Conservation (phyloP, 345 rosid genomes). For the Geranium brycei region DNA sequence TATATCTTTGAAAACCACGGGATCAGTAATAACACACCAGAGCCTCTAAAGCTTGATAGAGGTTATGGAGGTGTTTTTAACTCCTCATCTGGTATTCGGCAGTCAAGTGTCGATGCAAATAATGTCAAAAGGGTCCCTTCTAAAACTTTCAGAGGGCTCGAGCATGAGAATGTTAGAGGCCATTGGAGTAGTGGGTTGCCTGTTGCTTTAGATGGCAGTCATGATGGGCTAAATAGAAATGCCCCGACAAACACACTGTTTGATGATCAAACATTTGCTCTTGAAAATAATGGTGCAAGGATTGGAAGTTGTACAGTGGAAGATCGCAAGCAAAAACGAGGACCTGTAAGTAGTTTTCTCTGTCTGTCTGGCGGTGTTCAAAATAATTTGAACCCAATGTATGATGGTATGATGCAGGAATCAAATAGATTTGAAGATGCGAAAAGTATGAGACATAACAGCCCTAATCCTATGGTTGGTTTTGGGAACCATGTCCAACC, state of each 20-base stretch:
- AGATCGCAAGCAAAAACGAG: conserved; percentile 19
- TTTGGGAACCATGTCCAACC: conserved; percentile 14
- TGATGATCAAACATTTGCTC: conserved; percentile 9
- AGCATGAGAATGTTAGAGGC: conserved; percentile 9
- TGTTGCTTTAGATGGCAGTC: conserved; percentile 10
- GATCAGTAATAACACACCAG: conserved; percentile 6
- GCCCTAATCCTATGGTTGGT: conserved; percentile 7
- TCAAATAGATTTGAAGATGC: conserved; percentile 13
- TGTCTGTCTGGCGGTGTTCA: conserved; percentile 8
- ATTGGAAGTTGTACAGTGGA: conserved; percentile 10
- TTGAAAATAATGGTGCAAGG: conserved; percentile 9
- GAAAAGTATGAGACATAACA: conserved; percentile 17
- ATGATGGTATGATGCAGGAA: conserved; percentile 11
- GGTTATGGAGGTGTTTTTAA: conserved; percentile 7
- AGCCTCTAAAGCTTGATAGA: conserved; percentile 14
- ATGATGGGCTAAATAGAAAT: conserved; percentile 10
- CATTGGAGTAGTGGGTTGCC: conserved; percentile 2
- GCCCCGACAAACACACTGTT: conserved; percentile 9
- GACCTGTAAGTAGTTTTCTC: conserved; percentile 14
- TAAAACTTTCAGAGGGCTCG: conserved; percentile 1
- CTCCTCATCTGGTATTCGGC: conserved; percentile 9
- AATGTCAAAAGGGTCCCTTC: conserved; percentile 9
- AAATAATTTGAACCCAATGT: conserved; percentile 15
- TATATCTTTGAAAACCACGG: conserved; percentile 4
- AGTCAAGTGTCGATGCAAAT: conserved; percentile 6